phyloP scores from a whole-genome alignment of 306 rosid species.

The Fagus crenata region DNA sequence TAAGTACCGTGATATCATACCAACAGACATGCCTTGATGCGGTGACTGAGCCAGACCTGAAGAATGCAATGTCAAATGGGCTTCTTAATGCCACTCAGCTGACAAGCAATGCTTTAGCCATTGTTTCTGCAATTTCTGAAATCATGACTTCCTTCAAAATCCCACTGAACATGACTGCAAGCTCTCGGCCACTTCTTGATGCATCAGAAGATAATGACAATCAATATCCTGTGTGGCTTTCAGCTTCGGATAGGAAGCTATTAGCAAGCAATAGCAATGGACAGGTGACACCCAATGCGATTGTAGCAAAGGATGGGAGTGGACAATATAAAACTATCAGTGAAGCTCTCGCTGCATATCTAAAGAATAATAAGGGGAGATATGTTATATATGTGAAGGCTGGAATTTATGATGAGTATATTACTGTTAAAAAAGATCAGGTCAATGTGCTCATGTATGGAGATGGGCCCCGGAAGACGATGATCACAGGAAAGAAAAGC shows the following conservation, averaged over 20 bases:
- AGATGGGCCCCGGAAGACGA: conserved; percentile 59
- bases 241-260: conserved; percentile 51
- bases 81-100: conserved; percentile 22
- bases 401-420: conserved; percentile 55
- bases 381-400: conserved; percentile 61
- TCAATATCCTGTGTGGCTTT: conserved; percentile 55
- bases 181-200: conserved; percentile 53
- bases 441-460: conserved; percentile 56
- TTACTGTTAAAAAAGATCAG: conserved; percentile 27
- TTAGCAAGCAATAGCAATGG: conserved; percentile 27
- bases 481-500: conserved; percentile 53
- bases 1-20: conserved; percentile 56
- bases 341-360: conserved; percentile 50
- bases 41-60: conserved; percentile 17
- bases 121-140: conserved; percentile 31
- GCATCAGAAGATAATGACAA: conserved; percentile 13
- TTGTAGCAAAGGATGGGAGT: conserved; percentile 74
- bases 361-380: conserved; percentile 34
- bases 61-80: background rate
- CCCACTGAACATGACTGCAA: background rate
- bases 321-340: conserved; percentile 51
- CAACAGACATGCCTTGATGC: conserved; percentile 52
- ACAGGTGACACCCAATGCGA: conserved; percentile 21
- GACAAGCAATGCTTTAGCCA: conserved; percentile 57
- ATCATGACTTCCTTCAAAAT: conserved; percentile 33